Evolutionary conservation across 495 filamentous ascomycete species (phyloP).

Genomic region (Penicillium canescens): DNA sequence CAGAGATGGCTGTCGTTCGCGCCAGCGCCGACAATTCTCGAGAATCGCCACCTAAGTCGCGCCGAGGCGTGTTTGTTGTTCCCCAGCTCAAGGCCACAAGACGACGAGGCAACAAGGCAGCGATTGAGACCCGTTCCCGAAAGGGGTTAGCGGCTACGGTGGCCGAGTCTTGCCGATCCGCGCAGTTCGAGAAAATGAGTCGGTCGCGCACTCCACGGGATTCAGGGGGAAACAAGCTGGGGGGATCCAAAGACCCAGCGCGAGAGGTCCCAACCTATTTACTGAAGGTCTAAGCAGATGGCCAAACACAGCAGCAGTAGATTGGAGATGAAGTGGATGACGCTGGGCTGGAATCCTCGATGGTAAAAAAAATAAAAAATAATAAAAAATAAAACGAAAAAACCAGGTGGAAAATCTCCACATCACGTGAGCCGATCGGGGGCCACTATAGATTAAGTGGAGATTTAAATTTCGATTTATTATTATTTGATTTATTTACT

Average conservation of each 20-base stretch:
- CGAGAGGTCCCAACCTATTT: constrained; percentile 4
- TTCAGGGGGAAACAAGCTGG: constrained; percentile 20
- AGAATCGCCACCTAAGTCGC: constrained; percentile 19
- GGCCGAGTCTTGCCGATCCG: constrained; percentile 25
- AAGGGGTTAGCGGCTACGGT: constrained; percentile 29
- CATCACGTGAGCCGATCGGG: constrained; percentile 26
- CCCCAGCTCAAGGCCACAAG: constrained; percentile 18
- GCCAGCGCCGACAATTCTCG: constrained; percentile 12
- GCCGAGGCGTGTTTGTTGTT: constrained; percentile 33
- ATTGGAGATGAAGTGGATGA: constrained; percentile 29
- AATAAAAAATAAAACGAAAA: constrained; percentile 23
- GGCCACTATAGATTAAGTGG: not conserved
- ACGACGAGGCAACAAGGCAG: constrained; percentile 9
- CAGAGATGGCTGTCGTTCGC: constrained; percentile 2
- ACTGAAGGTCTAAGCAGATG: constrained; percentile 2
- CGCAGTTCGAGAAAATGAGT: constrained; percentile 23
- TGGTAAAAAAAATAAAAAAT: constrained; percentile 17
- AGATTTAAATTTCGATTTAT: too few relatives aligned
- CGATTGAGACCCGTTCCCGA: constrained; percentile 12
- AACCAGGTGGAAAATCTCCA: constrained; percentile 20
- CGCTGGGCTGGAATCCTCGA: constrained; percentile 26
- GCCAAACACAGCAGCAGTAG: constrained; percentile 10
- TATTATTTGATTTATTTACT: too few relatives aligned
- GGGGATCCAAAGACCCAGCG: constrained; percentile 6
- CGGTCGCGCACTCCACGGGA: constrained; percentile 20